phyloP scores from a whole-genome alignment of 2,329 filamentous ascomycete species.

The Escovopsis weberi region DNA sequence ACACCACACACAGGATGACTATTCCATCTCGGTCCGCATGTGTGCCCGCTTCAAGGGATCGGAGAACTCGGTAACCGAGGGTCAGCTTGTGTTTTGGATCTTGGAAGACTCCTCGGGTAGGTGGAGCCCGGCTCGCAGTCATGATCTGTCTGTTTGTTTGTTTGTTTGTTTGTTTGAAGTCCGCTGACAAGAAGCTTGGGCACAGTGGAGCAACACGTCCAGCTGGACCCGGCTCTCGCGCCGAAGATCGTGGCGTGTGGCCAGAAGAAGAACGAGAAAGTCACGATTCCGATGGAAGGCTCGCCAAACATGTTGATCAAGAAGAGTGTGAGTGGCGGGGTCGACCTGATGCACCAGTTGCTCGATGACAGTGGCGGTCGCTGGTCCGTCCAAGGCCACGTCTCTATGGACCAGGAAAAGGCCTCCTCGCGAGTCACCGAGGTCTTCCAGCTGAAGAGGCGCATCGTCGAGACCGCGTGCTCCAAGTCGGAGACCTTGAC shows the following conservation, averaged over 20 bases:
- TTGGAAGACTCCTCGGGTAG: not conserved
- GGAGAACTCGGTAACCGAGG: not conserved
- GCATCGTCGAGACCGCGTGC: not conserved
- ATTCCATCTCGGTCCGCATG: not conserved
- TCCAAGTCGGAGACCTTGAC: not conserved
- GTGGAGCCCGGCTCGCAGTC: not conserved
- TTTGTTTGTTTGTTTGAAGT: not conserved
- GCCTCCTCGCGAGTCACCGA: no score
- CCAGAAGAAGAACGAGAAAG: not conserved
- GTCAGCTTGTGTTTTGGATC: not conserved
- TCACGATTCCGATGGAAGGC: not conserved
- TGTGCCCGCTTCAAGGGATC: not conserved
- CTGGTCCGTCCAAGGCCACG: not conserved
- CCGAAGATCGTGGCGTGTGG: not conserved
- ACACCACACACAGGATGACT: not conserved
- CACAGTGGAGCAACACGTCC: not conserved
- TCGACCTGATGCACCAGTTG: not conserved
- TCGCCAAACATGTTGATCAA: not conserved
- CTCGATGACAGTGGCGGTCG: not conserved
- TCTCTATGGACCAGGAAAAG: not conserved
- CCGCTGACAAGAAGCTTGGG: not conserved
- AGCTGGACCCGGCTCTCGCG: no score
- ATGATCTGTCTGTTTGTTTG: not conserved
- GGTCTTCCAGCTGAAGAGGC: not conserved
- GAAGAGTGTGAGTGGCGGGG: not conserved